Percentiles rank a stretch among this genome's conserved stretches.
phyloP scores from a whole-genome alignment of 2,329 filamentous ascomycete species.

The Diplodia scrobiculata region DNA sequence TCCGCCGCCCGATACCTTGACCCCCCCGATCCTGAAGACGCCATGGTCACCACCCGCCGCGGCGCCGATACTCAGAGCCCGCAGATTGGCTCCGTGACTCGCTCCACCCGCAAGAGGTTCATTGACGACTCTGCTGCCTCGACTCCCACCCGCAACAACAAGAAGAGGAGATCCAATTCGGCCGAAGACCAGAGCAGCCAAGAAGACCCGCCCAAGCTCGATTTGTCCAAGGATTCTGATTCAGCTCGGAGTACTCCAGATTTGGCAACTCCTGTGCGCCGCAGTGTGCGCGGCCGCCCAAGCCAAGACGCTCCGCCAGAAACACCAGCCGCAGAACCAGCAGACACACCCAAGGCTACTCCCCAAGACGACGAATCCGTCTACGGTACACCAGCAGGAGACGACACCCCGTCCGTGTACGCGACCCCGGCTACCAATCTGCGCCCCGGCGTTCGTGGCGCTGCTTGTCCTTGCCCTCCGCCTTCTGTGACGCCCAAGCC shows the following conservation, averaged over 20 bases:
- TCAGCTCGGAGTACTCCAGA: neutral
- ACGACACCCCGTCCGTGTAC: constrained; percentile 27
- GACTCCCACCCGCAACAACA: constrained; percentile 16
- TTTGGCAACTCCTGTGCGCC: neutral
- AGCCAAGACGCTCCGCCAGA: constrained; percentile 5
- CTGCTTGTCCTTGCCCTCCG: constrained; percentile 11
- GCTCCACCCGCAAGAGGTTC: constrained; percentile 24
- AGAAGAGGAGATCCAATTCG: constrained; percentile 20
- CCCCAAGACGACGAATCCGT: constrained; percentile 17
- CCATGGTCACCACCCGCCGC: constrained; percentile 29
- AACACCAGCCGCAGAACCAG: neutral
- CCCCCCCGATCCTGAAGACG: constrained; percentile 29
- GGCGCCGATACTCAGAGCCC: constrained; percentile 27
- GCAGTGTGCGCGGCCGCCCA: constrained; percentile 8
- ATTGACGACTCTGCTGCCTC: constrained; percentile 19
- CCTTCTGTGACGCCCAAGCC: constrained; percentile 22
- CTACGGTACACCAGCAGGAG: constrained; percentile 25
- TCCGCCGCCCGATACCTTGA: constrained; percentile 1
- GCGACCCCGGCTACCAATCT: constrained; percentile 28
- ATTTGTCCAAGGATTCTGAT: neutral
- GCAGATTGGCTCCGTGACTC: constrained; percentile 11
- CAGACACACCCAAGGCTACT: neutral
- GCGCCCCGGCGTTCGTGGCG: constrained; percentile 2
- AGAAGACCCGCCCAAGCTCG: neutral
- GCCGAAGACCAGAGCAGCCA: constrained; percentile 6